Percentiles rank a stretch among this genome's conserved stretches.
Conservation (phyloP, 2,329 filamentous ascomycete genomes). For the Lasiodiplodia sp. region DNA sequence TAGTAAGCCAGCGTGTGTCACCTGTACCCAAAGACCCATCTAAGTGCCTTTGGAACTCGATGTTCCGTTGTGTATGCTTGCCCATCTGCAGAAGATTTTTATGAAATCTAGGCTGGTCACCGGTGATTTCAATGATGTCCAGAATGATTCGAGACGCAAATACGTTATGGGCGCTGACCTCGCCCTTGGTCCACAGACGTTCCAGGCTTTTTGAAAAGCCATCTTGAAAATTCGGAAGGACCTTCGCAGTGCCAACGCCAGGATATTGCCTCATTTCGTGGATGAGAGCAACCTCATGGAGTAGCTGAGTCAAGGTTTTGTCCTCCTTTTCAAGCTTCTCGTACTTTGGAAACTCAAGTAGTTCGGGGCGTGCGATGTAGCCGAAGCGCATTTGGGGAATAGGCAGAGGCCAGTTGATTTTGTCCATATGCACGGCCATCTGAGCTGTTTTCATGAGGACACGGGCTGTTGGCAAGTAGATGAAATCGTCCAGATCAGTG, state of each 20-base stretch:
- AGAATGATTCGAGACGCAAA: constrained; percentile 6
- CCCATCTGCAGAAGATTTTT: neutral
- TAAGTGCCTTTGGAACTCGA: neutral
- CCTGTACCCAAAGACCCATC: neutral
- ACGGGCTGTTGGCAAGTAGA: constrained; percentile 1
- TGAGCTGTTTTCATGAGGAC: neutral
- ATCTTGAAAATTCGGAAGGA: neutral
- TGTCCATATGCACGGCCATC: neutral
- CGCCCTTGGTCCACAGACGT: neutral
- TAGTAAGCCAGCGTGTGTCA: neutral
- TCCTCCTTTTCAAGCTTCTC: neutral
- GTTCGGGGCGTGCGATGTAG: constrained; percentile 2
- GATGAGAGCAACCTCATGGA: neutral
- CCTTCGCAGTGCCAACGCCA: neutral
- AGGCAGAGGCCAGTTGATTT: neutral
- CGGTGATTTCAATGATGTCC: neutral
- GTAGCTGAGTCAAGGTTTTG: constrained; percentile 2
- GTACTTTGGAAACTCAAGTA: neutral
- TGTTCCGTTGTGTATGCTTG: neutral
- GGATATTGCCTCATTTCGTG: neutral
- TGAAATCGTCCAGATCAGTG: constrained; percentile 1
- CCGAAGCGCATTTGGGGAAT: constrained; percentile 3
- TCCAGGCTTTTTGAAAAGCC: constrained; percentile 11
- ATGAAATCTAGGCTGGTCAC: neutral
- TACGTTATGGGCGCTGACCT: neutral